These are phyloP conservation scores for Hygrophorus russula DNA, from an alignment of 768 basidiomycete species.

Conservation along the genomic window DNA sequence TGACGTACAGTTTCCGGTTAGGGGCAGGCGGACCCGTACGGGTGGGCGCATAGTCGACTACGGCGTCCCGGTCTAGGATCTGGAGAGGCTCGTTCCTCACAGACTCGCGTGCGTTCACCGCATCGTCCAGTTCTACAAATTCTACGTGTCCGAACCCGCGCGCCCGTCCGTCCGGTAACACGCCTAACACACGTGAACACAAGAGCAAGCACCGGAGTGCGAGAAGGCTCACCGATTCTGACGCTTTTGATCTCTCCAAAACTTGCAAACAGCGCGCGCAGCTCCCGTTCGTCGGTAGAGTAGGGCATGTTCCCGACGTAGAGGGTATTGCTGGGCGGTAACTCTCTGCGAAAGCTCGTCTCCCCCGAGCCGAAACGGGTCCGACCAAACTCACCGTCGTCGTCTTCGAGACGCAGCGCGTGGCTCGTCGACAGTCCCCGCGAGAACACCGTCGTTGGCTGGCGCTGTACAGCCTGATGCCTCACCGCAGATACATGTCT, in stretches of 20 bases:
- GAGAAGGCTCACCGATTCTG: slow-evolving; percentile 32
- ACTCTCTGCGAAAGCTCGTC: neutral
- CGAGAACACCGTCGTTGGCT: slow-evolving; percentile 13
- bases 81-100: slow-evolving; percentile 33
- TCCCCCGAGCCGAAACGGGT: neutral
- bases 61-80: slow-evolving; percentile 33
- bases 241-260: slow-evolving; percentile 31
- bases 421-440: slow-evolving; percentile 16
- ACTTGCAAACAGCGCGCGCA: slow-evolving; percentile 27
- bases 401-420: neutral
- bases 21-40: slow-evolving; percentile 16
- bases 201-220: neutral
- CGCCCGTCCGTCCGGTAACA: slow-evolving; percentile 21
- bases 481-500: slow-evolving; percentile 7
- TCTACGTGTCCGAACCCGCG: slow-evolving; percentile 37
- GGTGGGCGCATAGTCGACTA: slow-evolving; percentile 25
- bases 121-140: slow-evolving; percentile 25
- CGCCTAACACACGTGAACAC: slow-evolving; percentile 9
- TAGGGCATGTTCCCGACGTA: slow-evolving; percentile 48
- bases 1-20: slow-evolving; percentile 19
- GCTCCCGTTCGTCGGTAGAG: slow-evolving; percentile 25
- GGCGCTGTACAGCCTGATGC: slow-evolving; percentile 5
- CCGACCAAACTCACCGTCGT: neutral
- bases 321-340: slow-evolving; percentile 25
- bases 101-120: slow-evolving; percentile 24